Conservation (phyloP, 2,329 filamentous ascomycete species). For the Chrysosporium keratinophilum region DNA sequence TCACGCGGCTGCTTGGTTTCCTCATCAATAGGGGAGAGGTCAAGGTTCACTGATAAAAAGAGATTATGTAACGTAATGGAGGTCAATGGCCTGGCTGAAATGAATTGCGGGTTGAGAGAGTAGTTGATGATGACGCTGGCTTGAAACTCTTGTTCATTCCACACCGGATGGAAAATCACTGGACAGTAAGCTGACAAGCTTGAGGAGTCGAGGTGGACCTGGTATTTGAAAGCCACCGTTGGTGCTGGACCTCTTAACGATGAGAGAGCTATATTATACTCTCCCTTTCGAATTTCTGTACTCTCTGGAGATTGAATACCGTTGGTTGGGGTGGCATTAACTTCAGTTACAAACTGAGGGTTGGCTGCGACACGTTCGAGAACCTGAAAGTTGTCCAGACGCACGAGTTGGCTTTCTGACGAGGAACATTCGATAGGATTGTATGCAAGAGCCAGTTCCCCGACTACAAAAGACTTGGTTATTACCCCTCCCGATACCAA, state of each 20-base stretch:
- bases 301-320: constrained; percentile 13
- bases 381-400: constrained; percentile 76
- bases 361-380: constrained; percentile 92
- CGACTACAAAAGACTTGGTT: constrained; percentile 63
- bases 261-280: constrained; percentile 66
- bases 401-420: constrained; percentile 51
- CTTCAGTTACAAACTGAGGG: constrained; percentile 73
- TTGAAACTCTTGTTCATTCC: constrained; percentile 77
- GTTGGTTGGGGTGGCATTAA: constrained; percentile 22
- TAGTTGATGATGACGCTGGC: constrained; percentile 80
- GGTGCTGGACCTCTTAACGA: constrained; percentile 55
- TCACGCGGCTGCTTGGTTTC: constrained; percentile 39
- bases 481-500: constrained; percentile 65
- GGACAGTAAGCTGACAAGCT: constrained; percentile 55
- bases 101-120: constrained; percentile 63
- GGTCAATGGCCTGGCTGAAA: constrained; percentile 32
- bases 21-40: constrained; percentile 32
- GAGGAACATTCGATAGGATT: constrained; percentile 39
- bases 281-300: constrained; percentile 54
- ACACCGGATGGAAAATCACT: constrained; percentile 60
- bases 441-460: constrained; percentile 81
- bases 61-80: constrained; percentile 61
- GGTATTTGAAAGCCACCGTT: constrained; percentile 83
- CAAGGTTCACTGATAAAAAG: constrained; percentile 51
- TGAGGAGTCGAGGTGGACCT: constrained; percentile 60